phyloP scores from a whole-genome alignment of 345 rosid species.

The Salix viminalis region DNA sequence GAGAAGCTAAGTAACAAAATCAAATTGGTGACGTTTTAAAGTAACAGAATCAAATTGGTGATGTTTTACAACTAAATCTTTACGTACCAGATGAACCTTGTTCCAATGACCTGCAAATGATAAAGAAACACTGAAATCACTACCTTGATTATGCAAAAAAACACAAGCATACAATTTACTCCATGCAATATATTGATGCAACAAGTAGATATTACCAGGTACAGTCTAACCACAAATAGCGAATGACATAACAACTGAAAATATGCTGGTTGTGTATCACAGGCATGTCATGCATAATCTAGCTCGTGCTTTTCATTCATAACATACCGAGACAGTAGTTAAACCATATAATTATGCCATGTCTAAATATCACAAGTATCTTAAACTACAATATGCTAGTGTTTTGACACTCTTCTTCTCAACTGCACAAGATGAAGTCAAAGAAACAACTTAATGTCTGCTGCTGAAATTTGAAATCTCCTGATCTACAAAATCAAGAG shows the following conservation, averaged over 20 bases:
- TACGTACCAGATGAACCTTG: conserved; percentile 68
- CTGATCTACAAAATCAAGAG: neutral
- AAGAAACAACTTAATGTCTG: neutral
- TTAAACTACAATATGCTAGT: neutral
- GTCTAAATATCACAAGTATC: neutral
- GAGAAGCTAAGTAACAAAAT: conserved; percentile 1
- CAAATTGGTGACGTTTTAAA: neutral
- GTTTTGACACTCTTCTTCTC: neutral
- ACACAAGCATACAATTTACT: neutral
- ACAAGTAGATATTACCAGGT: neutral
- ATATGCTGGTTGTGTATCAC: neutral
- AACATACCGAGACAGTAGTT: neutral
- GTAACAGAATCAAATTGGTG: neutral
- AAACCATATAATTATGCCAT: neutral
- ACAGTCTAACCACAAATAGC: neutral
- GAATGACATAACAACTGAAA: neutral
- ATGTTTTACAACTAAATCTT: conserved; percentile 1
- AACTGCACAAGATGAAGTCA: neutral
- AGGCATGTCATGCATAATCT: neutral
- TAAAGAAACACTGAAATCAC: conserved; percentile 26
- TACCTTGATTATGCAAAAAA: conserved; percentile 15
- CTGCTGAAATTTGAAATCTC: neutral
- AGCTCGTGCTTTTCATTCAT: neutral
- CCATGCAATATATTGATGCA: neutral
- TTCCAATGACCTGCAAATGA: conserved; percentile 70